Conservation (phyloP, 139 green algal genomes). For the Cymbomonas tetramitiformis region DNA sequence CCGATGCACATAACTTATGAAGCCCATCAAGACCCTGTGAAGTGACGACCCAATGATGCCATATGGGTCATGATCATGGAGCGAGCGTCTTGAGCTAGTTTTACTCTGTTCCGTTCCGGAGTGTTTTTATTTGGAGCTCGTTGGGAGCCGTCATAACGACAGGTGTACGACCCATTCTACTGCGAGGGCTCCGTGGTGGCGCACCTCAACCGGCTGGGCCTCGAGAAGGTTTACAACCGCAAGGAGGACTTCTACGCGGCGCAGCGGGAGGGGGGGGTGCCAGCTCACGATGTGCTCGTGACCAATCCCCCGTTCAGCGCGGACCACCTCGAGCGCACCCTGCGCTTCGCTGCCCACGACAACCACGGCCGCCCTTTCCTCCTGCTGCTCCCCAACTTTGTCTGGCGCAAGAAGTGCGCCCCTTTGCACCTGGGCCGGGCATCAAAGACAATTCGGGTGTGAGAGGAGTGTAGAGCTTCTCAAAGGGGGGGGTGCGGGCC, state of each 20-base stretch:
- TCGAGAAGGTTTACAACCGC: conserved; percentile 33
- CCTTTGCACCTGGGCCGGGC: no score
- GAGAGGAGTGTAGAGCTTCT: no score
- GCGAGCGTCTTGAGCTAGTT: no score
- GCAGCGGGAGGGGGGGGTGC: conserved; percentile 5
- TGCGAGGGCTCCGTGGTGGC: conserved; percentile 27
- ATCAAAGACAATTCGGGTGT: no score
- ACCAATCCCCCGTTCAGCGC: conserved; percentile 40
- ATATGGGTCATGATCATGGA: no score
- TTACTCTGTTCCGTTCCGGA: no score
- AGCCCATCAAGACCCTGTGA: no score
- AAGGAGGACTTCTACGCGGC: conserved; percentile 44
- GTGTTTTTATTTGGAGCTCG: no score
- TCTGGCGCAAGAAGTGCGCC: conserved; percentile 19
- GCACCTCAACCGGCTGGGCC: conserved; percentile 28
- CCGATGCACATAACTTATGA: no score
- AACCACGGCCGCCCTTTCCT: conserved; percentile 17
- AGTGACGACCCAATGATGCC: no score
- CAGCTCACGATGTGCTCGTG: conserved; percentile 37
- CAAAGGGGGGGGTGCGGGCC: no score
- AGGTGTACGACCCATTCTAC: conserved; percentile 45
- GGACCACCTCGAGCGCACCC: conserved; percentile 30
- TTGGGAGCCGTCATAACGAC: no score
- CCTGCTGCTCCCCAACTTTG: conserved; percentile 24
- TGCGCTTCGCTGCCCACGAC: conserved; percentile 17